Base-by-base conservation (phyloP, 305 asterid genomes). In the Fraxinus baroniana region DNA sequence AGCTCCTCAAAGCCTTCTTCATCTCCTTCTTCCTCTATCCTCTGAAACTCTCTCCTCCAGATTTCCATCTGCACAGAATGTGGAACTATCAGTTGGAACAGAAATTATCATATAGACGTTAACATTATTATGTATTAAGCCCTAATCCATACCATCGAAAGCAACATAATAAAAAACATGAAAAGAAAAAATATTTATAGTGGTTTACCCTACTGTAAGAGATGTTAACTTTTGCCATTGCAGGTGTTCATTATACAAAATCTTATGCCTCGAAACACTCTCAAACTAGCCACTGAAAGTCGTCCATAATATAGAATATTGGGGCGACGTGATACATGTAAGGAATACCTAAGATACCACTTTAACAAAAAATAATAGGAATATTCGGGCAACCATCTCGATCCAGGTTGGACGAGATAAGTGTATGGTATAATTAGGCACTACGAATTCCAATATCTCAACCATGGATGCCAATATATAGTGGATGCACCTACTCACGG, bases 1-100 rank as follows among this genome's bases (percentile, higher is more conserved):
- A 93, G 93, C 91, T 95, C 98, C 82, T 94, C 98, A 81, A 94
- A 94, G 30, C 98, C 98, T 74, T 95, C 98, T 90, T 95, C 98
- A 83, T 92, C 98, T 1, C 90, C 97, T 80, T 87, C 98, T 83
- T 90, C 98, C 86, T 95, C 98, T 74, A 95, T 85, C 87, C 98
- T 90, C 79, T 78, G 87, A 72, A 90, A 87, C 87, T 92, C 97
- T 81, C 88, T 91, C 81, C 98, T 90, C 98, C 98, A 95, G 66
- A 83, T 75, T 80, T 90, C 96, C 97, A 93, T 89, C 98, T 93
- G 94, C 33, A 75, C 30, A 80, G 30, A 81, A 74, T 72, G 39
- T 33, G 74, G 37, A 26, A 74, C 37, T 32, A 73, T 82, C 77
- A 41, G 17, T 24, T 18, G 7, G 74, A 4, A 68, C 20, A 68